Conservation (phyloP, 2,329 filamentous ascomycete genomes). For the Cordyceps cateniannulata region DNA sequence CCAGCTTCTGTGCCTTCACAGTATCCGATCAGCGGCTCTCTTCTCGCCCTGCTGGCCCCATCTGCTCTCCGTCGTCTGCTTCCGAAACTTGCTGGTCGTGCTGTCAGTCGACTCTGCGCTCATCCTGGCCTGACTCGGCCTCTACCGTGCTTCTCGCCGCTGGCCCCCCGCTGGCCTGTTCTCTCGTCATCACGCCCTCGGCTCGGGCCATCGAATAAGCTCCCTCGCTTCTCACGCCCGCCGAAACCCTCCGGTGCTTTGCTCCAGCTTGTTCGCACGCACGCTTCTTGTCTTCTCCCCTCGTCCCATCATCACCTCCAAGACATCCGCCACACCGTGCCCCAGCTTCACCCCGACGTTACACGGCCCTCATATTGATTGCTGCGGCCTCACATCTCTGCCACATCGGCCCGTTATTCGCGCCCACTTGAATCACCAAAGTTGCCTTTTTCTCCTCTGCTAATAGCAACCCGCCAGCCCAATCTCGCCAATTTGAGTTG, state of each 20-base stretch:
- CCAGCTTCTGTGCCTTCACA: conserved; percentile 1
- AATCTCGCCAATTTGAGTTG: neutral
- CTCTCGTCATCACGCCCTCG: neutral
- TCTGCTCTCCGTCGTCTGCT: neutral
- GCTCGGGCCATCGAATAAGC: neutral
- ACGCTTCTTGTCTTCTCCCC: neutral
- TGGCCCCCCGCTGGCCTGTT: neutral
- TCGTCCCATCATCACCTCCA: neutral
- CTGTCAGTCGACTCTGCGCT: neutral
- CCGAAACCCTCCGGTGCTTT: neutral
- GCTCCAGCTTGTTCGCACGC: neutral
- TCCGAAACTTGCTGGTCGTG: neutral
- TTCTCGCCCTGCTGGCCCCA: neutral
- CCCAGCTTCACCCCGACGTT: neutral
- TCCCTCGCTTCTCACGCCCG: neutral
- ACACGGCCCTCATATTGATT: neutral
- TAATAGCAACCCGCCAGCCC: neutral
- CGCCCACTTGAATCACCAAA: neutral
- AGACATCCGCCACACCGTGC: neutral
- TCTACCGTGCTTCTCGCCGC: neutral
- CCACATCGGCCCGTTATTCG: neutral
- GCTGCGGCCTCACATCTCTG: neutral
- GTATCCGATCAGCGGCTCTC: neutral
- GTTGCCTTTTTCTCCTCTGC: neutral
- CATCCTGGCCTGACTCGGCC: neutral